Evolutionary conservation across 768 basidiomycete genomes (phyloP).

Genomic region (Rhizopogon rudus): DNA sequence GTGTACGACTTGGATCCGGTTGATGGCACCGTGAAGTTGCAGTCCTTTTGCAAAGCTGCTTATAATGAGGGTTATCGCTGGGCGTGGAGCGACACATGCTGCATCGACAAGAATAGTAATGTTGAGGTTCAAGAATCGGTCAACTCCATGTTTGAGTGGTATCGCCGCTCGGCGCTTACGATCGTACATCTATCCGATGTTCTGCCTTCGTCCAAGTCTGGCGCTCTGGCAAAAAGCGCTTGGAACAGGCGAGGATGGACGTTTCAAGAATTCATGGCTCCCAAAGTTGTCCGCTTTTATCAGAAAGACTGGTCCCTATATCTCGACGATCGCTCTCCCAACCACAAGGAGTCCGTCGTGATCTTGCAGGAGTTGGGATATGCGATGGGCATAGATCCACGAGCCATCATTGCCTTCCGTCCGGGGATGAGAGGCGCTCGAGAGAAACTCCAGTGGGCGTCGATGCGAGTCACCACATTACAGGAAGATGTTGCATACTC

Average conservation of each 20-base stretch:
- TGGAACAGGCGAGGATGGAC: slow-evolving; percentile 26
- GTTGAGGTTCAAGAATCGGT: slow-evolving; percentile 25
- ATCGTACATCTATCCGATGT: slow-evolving; percentile 21
- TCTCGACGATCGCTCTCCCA: neutral
- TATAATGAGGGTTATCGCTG: slow-evolving; percentile 7
- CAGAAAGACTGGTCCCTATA: slow-evolving; percentile 16
- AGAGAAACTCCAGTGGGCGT: neutral
- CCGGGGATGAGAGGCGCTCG: neutral
- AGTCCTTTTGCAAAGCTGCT: slow-evolving; percentile 5
- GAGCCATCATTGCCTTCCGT: neutral
- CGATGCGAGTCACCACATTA: neutral
- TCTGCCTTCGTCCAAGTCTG: slow-evolving; percentile 4
- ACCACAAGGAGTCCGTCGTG: neutral
- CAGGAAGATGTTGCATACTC: neutral
- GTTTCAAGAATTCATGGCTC: slow-evolving; percentile 22
- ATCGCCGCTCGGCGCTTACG: slow-evolving; percentile 20
- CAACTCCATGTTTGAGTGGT: slow-evolving; percentile 27
- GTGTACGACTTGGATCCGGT: neutral
- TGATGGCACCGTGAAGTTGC: neutral
- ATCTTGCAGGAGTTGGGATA: neutral
- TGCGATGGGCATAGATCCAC: neutral
- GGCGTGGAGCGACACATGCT: slow-evolving; percentile 22
- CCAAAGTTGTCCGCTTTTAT: slow-evolving; percentile 17
- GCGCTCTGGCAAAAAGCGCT: slow-evolving; percentile 10
- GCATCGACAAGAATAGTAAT: slow-evolving; percentile 25